These are phyloP conservation scores for Penicillium fimorum DNA, from an alignment of 495 filamentous ascomycete species.

Conservation along the genomic window DNA sequence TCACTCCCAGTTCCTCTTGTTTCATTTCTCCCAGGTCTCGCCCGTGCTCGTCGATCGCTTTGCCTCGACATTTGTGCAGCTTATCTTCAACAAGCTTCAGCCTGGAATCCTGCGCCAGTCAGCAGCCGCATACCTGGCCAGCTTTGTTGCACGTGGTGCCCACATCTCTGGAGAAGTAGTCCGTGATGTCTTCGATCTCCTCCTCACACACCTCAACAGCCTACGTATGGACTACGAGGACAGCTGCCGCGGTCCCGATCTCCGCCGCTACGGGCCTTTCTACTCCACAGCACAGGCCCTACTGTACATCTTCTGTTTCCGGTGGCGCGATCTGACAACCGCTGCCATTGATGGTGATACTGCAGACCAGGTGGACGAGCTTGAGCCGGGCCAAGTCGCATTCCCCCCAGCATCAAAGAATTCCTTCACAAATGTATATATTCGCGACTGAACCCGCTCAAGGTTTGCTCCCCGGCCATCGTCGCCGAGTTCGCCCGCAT, in stretches of 20 bases:
- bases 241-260: slow-evolving; percentile 76
- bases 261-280: slow-evolving; percentile 76
- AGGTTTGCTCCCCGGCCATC: slow-evolving; percentile 91
- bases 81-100: slow-evolving; percentile 61
- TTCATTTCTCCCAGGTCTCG: slow-evolving; percentile 84
- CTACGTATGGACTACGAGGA: slow-evolving; percentile 62
- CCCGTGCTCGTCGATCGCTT: slow-evolving; percentile 75
- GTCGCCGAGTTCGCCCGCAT: slow-evolving; percentile 88
- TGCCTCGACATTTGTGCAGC: slow-evolving; percentile 69
- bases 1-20: slow-evolving; percentile 86
- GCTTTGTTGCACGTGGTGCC: slow-evolving; percentile 85
- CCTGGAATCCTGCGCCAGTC: slow-evolving; percentile 72
- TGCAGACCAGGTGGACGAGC: slow-evolving; percentile 49
- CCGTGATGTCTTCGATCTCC: slow-evolving; percentile 70
- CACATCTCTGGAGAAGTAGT: slow-evolving; percentile 74
- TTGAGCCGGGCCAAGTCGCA: slow-evolving; percentile 61
- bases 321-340: slow-evolving; percentile 84
- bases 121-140: slow-evolving; percentile 88
- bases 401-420: slow-evolving; percentile 76
- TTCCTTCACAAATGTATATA: slow-evolving; percentile 71
- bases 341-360: slow-evolving; percentile 50
- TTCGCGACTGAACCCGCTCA: slow-evolving; percentile 88
- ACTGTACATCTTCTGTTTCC: slow-evolving; percentile 96
- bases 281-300: slow-evolving; percentile 87
- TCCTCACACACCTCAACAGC: slow-evolving; percentile 69